phyloP scores from a whole-genome alignment of 179 eudicot species.

The Nepenthes alata region DNA sequence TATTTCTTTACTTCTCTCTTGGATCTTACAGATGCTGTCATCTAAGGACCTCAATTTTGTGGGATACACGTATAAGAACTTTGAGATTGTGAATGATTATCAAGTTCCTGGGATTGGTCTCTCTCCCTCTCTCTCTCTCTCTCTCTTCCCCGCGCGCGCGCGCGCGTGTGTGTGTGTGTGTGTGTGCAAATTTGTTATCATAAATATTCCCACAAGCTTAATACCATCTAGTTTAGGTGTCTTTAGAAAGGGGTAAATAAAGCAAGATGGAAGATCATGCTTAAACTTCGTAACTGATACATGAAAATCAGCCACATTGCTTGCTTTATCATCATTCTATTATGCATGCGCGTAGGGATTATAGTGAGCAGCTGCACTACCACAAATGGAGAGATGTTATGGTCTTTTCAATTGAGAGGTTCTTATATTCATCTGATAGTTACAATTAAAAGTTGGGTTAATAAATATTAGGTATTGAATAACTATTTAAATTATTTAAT shows the following conservation, averaged over 20 bases:
- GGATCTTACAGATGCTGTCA: constrained; percentile 66
- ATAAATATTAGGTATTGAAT: no score
- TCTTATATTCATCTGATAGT: no score
- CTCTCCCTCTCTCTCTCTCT: constrained; percentile 18
- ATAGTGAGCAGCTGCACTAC: background rate
- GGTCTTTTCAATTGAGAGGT: no score
- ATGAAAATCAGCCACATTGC: background rate
- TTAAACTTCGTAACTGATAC: background rate
- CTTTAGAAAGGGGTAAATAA: background rate
- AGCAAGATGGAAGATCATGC: no score
- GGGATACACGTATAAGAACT: constrained; percentile 93
- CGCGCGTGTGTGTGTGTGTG: background rate
- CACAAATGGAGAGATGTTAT: no score
- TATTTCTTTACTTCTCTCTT: constrained; percentile 1
- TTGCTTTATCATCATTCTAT: background rate
- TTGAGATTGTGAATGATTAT: constrained; percentile 88
- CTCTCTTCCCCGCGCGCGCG: background rate
- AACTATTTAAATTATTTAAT: no score
- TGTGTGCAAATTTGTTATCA: no score
- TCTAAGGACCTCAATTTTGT: constrained; percentile 91
- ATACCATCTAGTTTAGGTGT: background rate
- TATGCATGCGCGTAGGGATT: background rate
- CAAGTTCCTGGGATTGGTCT: constrained; percentile 96
- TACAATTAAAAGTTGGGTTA: no score
- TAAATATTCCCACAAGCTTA: no score